Base-by-base conservation (phyloP, 1,139 yeast species). In the Kluyveromyces sp. region DNA sequence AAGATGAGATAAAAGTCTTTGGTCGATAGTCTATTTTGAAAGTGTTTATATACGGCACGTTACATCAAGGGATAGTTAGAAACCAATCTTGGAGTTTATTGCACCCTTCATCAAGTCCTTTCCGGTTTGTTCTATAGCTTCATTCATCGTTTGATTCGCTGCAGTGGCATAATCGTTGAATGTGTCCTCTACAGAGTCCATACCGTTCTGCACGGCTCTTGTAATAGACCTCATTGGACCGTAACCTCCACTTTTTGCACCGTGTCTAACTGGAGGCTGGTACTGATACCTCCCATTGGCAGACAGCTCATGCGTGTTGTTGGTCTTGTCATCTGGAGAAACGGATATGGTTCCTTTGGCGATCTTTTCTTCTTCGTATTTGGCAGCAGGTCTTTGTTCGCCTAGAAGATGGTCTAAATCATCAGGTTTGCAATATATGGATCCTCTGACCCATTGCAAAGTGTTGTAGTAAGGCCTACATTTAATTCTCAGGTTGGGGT, bases 381-480 rank as follows among this genome's bases (percentile, higher is more conserved):
- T 78, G 0, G 80, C 66, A 0, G 70, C 66, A 20, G 75, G 72
- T 54, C 86, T 69, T 46, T 71, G 74, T 1, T 77, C 78, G 7
- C 79, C 78, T 32, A 83, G 68, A 39, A 82, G 56, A n/a, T 54
- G 46, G 38, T 77, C 73, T 49, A 83, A 65, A 49, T 86, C 95
- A 1, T 74, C 72, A 29, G 74, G 64, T 2, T 78, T 69, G 13
- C 83, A 73, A 48, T 73, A 72, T 34, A 75, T 77, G 1, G 81
- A 73, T 4, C 96, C 95, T 53, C 82, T 79, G 9, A 94, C 87
- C 94, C 96, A 85, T 64, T 83, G 94, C 43, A 86, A 69, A 0
- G 94, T 78, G 41, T 88, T 78, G 4, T 86, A 79, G 3, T 78
- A 72, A 1, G 98, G 98, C 39, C 97, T 73, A 19, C 79, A 77